These are phyloP conservation scores for Desmodesmus armatus DNA, from an alignment of 139 green algal genomes.

Conservation along the genomic window DNA sequence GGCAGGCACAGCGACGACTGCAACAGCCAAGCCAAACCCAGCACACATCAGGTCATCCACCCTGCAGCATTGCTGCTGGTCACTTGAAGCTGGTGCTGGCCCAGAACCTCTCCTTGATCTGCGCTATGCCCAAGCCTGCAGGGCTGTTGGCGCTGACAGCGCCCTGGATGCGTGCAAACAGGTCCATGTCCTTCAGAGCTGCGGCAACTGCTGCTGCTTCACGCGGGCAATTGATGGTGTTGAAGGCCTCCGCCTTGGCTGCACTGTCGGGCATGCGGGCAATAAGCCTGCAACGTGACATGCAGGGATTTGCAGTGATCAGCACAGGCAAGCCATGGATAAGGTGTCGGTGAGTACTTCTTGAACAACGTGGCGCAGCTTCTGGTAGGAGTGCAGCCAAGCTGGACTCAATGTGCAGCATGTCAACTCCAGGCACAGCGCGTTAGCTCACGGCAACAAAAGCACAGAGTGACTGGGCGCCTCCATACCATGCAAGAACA, in stretches of 20 bases:
- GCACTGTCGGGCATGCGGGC: conserved; percentile 62
- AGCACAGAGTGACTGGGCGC: too few species aligned
- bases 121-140: conserved; percentile 65
- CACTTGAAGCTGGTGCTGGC: conserved; percentile 33
- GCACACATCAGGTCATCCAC: too few species aligned
- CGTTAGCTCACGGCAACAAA: too few species aligned
- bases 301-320: neutral
- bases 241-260: conserved; percentile 72
- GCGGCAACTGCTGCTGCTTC: conserved; percentile 73
- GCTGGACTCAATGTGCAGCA: neutral
- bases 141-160: conserved; percentile 61
- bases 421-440: neutral
- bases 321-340: too few species aligned
- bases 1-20: neutral
- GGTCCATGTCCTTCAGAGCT: conserved; percentile 28
- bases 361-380: neutral
- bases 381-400: neutral
- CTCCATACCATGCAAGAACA: too few species aligned
- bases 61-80: too few species aligned
- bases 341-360: neutral
- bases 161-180: conserved; percentile 52
- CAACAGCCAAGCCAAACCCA: too few species aligned
- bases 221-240: conserved; percentile 51
- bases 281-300: conserved; percentile 60
- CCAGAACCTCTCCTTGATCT: conserved; percentile 68